Evolutionary conservation across 352 stramenopile species (phyloP).

Genomic region (Elongisporangium anandrum): DNA sequence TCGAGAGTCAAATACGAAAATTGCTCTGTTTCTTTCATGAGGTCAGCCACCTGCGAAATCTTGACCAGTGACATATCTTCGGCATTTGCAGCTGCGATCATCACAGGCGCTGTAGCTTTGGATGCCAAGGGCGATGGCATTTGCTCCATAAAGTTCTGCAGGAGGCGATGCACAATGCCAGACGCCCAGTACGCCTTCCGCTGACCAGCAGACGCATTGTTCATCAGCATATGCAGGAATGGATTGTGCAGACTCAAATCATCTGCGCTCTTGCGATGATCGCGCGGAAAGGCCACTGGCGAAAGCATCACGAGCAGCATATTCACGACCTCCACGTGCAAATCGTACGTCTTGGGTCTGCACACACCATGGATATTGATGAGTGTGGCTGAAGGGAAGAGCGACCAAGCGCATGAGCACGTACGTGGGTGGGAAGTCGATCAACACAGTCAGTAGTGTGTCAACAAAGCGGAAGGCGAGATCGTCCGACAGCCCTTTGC

Average conservation of each 20-base stretch:
- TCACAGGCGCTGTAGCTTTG: constrained; percentile 26
- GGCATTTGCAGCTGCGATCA: constrained; percentile 35
- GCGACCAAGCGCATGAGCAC: constrained; percentile 4
- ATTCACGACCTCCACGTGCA: constrained; percentile 77
- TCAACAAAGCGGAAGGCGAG: constrained; percentile 68
- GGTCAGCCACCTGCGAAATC: constrained; percentile 43
- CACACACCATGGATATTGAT: background rate
- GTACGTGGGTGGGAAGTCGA: constrained; percentile 63
- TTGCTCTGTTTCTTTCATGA: constrained; percentile 39
- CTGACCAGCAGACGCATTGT: constrained; percentile 14
- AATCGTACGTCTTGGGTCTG: constrained; percentile 46
- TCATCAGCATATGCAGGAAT: constrained; percentile 69
- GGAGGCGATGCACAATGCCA: constrained; percentile 44
- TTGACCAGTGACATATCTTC: constrained; percentile 54
- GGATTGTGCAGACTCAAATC: constrained; percentile 51
- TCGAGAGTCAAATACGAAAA: constrained; percentile 73
- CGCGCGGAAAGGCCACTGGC: constrained; percentile 54
- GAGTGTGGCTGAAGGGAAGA: background rate
- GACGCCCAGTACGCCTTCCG: constrained; percentile 49
- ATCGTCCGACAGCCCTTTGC: constrained; percentile 37
- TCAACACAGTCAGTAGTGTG: constrained; percentile 42
- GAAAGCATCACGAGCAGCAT: constrained; percentile 67
- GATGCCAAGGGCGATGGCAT: constrained; percentile 24
- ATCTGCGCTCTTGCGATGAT: constrained; percentile 36
- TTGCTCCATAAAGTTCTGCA: constrained; percentile 62